A percentile compares a stretch with the other conserved stretches of the same genome.
These are phyloP conservation scores for Sugiyamaella marilandica DNA, from an alignment of 805 yeast species.

Conservation along the genomic window DNA sequence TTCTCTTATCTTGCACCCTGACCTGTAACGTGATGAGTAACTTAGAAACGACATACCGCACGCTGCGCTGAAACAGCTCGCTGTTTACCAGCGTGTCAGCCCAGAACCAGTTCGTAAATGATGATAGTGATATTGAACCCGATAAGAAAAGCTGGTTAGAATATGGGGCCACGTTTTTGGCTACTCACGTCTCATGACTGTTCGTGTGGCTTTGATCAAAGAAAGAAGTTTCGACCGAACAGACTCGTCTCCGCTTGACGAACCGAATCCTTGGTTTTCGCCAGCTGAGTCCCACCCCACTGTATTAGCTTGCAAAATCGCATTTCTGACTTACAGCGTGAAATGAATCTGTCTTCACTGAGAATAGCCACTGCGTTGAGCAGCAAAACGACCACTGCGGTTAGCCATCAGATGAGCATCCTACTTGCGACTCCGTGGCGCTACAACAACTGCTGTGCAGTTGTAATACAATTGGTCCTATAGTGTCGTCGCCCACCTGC, in stretches of 20 bases:
- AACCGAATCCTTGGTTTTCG: slow-evolving; percentile 42
- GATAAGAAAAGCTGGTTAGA: slow-evolving; percentile 55
- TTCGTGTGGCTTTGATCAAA: slow-evolving; percentile 68
- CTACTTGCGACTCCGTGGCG: no score
- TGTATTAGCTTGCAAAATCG: slow-evolving; percentile 16
- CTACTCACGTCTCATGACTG: slow-evolving; percentile 61
- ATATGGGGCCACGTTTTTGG: background rate
- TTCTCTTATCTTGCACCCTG: slow-evolving; percentile 20
- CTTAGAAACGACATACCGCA: no score
- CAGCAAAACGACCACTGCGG: slow-evolving; percentile 39
- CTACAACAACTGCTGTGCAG: no score
- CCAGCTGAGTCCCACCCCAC: slow-evolving; percentile 44
- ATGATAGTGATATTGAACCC: slow-evolving; percentile 62
- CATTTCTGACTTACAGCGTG: slow-evolving; percentile 45
- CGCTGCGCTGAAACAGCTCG: no score
- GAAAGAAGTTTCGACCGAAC: slow-evolving; percentile 58
- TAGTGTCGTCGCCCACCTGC: no score
- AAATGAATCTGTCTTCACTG: slow-evolving; percentile 73
- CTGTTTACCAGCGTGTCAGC: slow-evolving; percentile 34
- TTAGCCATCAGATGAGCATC: slow-evolving; percentile 7
- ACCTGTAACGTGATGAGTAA: no score
- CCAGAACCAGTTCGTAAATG: slow-evolving; percentile 63
- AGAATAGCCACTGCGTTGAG: slow-evolving; percentile 73
- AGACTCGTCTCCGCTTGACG: slow-evolving; percentile 40
- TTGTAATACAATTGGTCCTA: no score